Conservation (phyloP, 495 filamentous ascomycete species). For the Aspergillus cristatus region DNA sequence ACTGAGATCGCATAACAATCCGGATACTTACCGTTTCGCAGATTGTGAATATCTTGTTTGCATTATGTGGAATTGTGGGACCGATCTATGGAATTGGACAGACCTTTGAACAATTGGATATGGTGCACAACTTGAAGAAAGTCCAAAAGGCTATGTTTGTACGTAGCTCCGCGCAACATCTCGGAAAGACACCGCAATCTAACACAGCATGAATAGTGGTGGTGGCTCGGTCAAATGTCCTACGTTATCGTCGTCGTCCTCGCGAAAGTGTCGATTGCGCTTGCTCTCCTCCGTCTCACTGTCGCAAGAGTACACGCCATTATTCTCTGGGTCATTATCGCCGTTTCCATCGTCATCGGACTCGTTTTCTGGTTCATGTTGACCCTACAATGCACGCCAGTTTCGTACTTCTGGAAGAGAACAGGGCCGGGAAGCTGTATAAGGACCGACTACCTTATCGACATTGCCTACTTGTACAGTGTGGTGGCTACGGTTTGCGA, state of each 20-base stretch:
- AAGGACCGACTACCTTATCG: constrained; percentile 17
- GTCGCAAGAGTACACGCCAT: constrained; percentile 15
- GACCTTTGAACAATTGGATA: constrained; percentile 5
- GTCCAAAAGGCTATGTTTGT: constrained; percentile 35
- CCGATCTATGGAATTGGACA: constrained; percentile 29
- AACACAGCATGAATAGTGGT: constrained; percentile 21
- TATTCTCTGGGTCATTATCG: constrained; percentile 24
- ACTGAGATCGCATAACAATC: too few species aligned
- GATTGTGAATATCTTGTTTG: constrained; percentile 28
- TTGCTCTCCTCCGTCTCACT: constrained; percentile 34
- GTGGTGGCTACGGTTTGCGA: constrained; percentile 32
- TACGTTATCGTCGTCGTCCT: constrained; percentile 27
- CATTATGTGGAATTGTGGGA: constrained; percentile 30
- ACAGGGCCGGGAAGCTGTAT: constrained; percentile 23
- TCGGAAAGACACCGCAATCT: neutral
- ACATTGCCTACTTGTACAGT: constrained; percentile 34
- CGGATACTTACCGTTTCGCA: too few species aligned
- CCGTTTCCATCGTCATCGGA: constrained; percentile 16
- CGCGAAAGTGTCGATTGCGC: constrained; percentile 31
- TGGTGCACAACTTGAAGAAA: constrained; percentile 5
- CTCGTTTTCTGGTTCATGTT: constrained; percentile 32
- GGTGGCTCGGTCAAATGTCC: constrained; percentile 31
- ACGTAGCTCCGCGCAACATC: constrained; percentile 9
- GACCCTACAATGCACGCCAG: constrained; percentile 34
- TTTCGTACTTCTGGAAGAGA: constrained; percentile 30